Evolutionary conservation across 768 basidiomycete genomes (phyloP), one percentile per base, ranked within the genome.

Genomic region (Termitomyces sp.): DNA sequence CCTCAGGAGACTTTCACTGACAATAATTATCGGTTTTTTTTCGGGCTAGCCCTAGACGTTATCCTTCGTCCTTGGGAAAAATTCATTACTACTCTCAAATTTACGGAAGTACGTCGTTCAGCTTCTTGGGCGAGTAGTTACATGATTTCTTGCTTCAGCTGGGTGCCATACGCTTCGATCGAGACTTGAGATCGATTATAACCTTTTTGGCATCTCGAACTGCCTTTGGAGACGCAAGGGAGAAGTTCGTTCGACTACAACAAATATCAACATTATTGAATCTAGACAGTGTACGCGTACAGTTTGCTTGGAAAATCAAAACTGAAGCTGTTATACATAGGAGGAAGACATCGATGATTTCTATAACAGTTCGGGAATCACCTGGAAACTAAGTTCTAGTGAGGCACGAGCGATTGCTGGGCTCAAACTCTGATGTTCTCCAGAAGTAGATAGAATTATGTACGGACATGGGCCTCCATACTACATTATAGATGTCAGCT

Each of bases 61-160:
- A 76, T 98, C 20, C 84, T 97, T n/a, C 80, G 92, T 48, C 95
- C 94, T 45, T 98, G 94, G 94, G 97, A 99, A 73, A 96, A 92
- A 70, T 83, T 86, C 63, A 76, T 94, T 22, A 77, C 86, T 63
- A 79, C 83, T 0, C 78, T 96, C 66, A 88, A 82, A 71, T 98
- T 90, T 68, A 91, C 91, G 11, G 96, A 98, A 80, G 94, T 89
- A 63, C 28, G 82, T 58, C 14, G 5, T 26, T 30, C 46, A n/a
- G 45, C 11, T 16, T 48, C 14, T 24, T 41, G 46, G 33, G n/a
- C 14, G 24, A 44, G 50, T 20, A 20, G 43, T 51, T 47, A 46
- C 59, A 55, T 20, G 54, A 2, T 22, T 32, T 55, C 24, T 7
- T 50, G 47, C 18, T 54, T 16, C 63, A 98, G 95, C 82, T 98